Percentiles rank a stretch among this genome's conserved stretches.
Conservation (phyloP, 345 rosid species). For the Eutrema heterophyllum region DNA sequence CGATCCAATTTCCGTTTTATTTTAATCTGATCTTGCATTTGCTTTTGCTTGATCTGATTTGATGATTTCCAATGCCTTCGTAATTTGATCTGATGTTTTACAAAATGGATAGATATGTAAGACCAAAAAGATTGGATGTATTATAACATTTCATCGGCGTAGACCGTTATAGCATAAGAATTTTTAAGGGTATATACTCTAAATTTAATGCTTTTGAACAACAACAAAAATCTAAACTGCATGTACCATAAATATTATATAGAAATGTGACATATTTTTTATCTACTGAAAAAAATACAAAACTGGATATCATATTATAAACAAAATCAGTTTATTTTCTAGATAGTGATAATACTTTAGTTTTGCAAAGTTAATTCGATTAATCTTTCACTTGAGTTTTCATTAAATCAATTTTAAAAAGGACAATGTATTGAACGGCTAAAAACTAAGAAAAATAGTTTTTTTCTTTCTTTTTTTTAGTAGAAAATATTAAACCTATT, state of each 20-base stretch:
- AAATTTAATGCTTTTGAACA: too few relatives aligned
- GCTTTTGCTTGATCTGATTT: constrained; percentile 23
- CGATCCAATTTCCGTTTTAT: not conserved
- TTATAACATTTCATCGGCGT: not conserved
- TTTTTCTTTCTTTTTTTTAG: too few relatives aligned
- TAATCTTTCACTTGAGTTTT: not conserved
- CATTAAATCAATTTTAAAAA: not conserved
- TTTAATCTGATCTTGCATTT: constrained; percentile 8
- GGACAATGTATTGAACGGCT: not conserved
- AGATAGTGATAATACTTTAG: not conserved
- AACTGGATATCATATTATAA: too few relatives aligned
- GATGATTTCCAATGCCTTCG: not conserved
- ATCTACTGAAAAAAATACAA: not conserved
- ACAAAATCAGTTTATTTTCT: not conserved
- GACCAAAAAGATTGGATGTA: not conserved
- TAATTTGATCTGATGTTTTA: constrained; percentile 21
- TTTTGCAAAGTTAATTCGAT: not conserved
- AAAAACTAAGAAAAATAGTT: not conserved
- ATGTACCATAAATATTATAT: too few relatives aligned
- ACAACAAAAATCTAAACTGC: too few relatives aligned
- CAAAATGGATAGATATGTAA: not conserved
- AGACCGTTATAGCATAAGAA: not conserved
- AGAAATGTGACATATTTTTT: not conserved
- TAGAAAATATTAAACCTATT: too few relatives aligned
- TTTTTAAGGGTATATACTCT: not conserved